Evolutionary conservation across 805 yeast genomes (phyloP).

Genomic region (Zygotorulaspora sp.): DNA sequence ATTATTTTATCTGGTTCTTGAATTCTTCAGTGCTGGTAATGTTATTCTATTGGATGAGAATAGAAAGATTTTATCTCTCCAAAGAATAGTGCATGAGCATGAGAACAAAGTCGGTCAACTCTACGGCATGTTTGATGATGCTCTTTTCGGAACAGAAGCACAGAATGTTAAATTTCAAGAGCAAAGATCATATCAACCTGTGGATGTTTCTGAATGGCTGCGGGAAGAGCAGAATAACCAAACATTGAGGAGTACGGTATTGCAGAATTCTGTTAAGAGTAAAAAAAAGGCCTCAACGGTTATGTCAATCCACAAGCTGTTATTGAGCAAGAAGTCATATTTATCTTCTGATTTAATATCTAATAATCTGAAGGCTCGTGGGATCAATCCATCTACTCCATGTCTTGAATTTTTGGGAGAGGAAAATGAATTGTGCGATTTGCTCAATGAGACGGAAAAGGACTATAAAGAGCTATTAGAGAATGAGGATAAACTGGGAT

Average conservation of each 20-base stretch:
- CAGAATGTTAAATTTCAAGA: constrained; percentile 9
- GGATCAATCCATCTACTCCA: constrained; percentile 45
- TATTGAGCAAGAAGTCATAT: constrained; percentile 65
- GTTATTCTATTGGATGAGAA: constrained; percentile 70
- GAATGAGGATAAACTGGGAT: constrained; percentile 47
- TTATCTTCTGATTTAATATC: constrained; percentile 75
- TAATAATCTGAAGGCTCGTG: constrained; percentile 45
- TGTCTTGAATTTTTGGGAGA: constrained; percentile 31
- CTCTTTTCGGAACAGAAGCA: constrained; percentile 36
- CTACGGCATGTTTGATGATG: constrained; percentile 57
- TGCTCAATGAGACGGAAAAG: constrained; percentile 46
- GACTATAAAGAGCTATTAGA: constrained; percentile 40
- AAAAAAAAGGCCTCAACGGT: constrained; percentile 42
- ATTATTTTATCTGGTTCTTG: constrained; percentile 67
- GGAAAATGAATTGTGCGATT: constrained; percentile 35
- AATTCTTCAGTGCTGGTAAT: constrained; percentile 94
- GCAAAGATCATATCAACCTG: constrained; percentile 9
- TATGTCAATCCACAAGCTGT: constrained; percentile 61
- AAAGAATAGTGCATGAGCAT: constrained; percentile 73
- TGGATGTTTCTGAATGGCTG: constrained; percentile 31
- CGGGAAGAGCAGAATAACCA: constrained; percentile 15
- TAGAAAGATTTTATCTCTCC: constrained; percentile 62
- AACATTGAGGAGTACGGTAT: constrained; percentile 6
- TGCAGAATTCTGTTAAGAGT: constrained; percentile 6
- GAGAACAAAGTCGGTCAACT: constrained; percentile 67